Base-by-base conservation (phyloP, 2,329 filamentous ascomycete species). In the Leptographium wingfieldii region DNA sequence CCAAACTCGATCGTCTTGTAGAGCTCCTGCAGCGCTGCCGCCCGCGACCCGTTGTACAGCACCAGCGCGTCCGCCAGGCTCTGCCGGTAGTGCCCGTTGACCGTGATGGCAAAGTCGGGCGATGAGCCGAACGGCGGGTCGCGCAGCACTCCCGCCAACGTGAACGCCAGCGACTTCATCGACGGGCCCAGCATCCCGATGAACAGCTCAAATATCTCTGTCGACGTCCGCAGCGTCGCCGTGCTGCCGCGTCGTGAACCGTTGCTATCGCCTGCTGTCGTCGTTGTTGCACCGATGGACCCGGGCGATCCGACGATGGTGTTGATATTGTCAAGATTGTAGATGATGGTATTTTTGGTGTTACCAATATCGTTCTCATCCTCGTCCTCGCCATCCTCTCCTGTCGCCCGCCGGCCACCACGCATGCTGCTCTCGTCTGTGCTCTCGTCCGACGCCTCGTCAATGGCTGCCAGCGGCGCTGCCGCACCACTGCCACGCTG, bases 141-240 rank as follows among this genome's bases (percentile, higher is more conserved):
- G 58, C 90, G 86, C 9, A 99, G 81, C 11, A 95, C 91, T 69
- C 95, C 87, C 12, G 90, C 90, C 48, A 99, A 73, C 0, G 94
- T 97, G 67, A 88, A 94, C 3, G 90, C 90, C n/a, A 99, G 75
- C 0, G 92, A 96, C 71, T 96, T 95, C 85, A 96, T 95, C 0
- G 92, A 94, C 1, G 94, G 94, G 0, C 94, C 94, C 27, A 99
- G 77, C 65, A 94, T 84, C 25, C 81, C 78, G 62, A 99, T 96
- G 71, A 97, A 99, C 5, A 92, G 79, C 12, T 90, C 85, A 69
- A 97, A 97, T 65, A 97, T 95, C 61, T 96, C 90, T 0, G 87
- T 83, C 0, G 92, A 84, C 1, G 83, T 80, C 46, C 76, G 77
- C 61, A 83, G 80, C 12, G 61, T 62, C 6, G 40, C 29, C 12